These are phyloP conservation scores for Ulvella scutata DNA, from an alignment of 139 green algal genomes.

Conservation along the genomic window DNA sequence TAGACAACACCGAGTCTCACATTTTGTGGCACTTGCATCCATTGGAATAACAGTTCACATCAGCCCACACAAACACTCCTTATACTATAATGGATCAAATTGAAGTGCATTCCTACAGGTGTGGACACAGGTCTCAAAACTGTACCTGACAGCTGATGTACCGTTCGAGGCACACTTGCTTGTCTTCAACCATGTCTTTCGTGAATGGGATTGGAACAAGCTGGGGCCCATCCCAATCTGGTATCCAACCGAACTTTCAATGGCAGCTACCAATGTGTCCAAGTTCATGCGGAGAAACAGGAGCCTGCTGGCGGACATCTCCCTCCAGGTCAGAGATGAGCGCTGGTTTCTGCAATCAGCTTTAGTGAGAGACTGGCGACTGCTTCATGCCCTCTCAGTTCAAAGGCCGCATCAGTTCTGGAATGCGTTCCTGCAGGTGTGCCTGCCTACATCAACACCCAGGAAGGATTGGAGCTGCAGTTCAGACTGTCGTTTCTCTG, in stretches of 20 bases:
- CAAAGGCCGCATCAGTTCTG: constrained; percentile 42
- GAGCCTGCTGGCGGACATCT: neutral
- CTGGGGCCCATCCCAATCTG: neutral
- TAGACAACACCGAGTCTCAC: no score
- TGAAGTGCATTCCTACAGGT: no score
- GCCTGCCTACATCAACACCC: no score
- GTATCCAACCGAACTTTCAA: neutral
- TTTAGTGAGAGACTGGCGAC: constrained; percentile 16
- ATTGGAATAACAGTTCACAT: no score
- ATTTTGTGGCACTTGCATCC: no score
- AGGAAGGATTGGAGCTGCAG: no score
- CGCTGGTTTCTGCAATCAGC: neutral
- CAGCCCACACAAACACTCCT: no score
- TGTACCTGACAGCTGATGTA: neutral
- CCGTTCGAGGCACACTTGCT: neutral
- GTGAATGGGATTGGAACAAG: neutral
- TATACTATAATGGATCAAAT: no score
- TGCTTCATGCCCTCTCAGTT: constrained; percentile 41
- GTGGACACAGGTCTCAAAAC: neutral
- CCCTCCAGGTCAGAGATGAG: neutral
- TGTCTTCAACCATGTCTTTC: neutral
- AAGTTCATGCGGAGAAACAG: neutral
- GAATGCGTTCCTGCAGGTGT: constrained; percentile 30
- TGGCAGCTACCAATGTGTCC: neutral
- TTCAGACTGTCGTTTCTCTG: no score